Conservation (phyloP, 2,329 filamentous ascomycete species). For the Ophidiomyces ophidiicola region DNA sequence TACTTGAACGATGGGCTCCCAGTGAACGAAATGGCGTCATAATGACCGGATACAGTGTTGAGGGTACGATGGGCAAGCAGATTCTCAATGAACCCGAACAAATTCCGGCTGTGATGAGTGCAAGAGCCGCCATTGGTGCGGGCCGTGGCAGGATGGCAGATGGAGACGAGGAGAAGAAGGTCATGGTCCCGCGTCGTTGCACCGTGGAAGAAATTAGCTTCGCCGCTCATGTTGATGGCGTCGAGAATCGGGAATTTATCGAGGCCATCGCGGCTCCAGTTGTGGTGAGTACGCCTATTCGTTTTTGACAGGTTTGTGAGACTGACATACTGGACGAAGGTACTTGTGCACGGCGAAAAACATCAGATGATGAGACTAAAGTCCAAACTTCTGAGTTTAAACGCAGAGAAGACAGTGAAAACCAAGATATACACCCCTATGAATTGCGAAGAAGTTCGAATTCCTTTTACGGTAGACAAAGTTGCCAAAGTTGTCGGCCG, state of each 20-base stretch:
- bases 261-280: constrained; percentile 86
- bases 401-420: constrained; percentile 65
- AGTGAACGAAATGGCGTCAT: constrained; percentile 96
- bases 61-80: constrained; percentile 95
- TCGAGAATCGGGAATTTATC: constrained; percentile 92
- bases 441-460: constrained; percentile 88
- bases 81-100: constrained; percentile 90
- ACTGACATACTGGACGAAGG: constrained; percentile 41
- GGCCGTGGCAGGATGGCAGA: constrained; percentile 50
- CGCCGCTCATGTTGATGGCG: constrained; percentile 89
- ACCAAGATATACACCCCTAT: constrained; percentile 87
- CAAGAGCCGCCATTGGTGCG: constrained; percentile 42
- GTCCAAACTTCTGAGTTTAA: constrained; percentile 86
- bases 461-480: constrained; percentile 92
- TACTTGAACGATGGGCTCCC: constrained; percentile 91
- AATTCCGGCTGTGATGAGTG: constrained; percentile 86
- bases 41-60: constrained; percentile 95
- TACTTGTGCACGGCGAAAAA: constrained; percentile 91
- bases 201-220: constrained; percentile 92
- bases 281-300: constrained; percentile 52
- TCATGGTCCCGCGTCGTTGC: constrained; percentile 84
- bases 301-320: background rate
- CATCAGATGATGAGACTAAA: constrained; percentile 97
- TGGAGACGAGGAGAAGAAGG: constrained; percentile 61
- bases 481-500: constrained; percentile 92